Percentiles rank a stretch among this genome's conserved stretches.
Evolutionary conservation across 768 basidiomycete species (phyloP).

Genomic region (Rhodotorula sphaerocarpa): DNA sequence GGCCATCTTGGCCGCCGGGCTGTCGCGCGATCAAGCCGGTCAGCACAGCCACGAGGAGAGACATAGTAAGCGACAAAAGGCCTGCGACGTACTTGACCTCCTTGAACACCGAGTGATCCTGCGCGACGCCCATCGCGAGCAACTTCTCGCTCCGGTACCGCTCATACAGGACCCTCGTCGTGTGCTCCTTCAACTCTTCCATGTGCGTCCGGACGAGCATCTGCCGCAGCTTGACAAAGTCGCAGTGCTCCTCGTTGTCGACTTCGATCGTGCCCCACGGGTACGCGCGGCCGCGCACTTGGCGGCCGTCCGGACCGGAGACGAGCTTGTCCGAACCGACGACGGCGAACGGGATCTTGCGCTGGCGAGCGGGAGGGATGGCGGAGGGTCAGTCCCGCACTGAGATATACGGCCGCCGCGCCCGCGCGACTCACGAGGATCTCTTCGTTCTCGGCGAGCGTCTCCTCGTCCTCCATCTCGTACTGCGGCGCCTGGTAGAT

Average conservation of each 20-base stretch:
- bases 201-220: conserved; percentile 99
- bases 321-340: conserved; percentile 87
- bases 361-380: conserved; percentile 41
- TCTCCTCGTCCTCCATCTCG: conserved; percentile 98
- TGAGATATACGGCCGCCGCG: neutral
- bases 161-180: conserved; percentile 91
- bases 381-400: neutral
- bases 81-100: conserved; percentile 79
- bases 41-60: neutral
- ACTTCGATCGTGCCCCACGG: conserved; percentile 99
- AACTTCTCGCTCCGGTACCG: conserved; percentile 97
- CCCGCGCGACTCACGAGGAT: conserved; percentile 51
- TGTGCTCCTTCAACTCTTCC: conserved; percentile 97
- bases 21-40: conserved; percentile 42
- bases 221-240: conserved; percentile 97
- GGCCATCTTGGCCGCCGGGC: conserved; percentile 89
- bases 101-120: conserved; percentile 96
- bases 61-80: neutral
- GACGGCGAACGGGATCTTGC: conserved; percentile 97
- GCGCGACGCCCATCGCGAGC: conserved; percentile 92
- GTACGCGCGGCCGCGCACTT: conserved; percentile 88
- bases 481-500: conserved; percentile 98
- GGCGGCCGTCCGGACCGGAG: conserved; percentile 71
- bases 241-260: conserved; percentile 98
- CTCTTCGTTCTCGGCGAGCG: conserved; percentile 91